Conservation (phyloP, 352 stramenopile species). For the Blastocystis sp. region DNA sequence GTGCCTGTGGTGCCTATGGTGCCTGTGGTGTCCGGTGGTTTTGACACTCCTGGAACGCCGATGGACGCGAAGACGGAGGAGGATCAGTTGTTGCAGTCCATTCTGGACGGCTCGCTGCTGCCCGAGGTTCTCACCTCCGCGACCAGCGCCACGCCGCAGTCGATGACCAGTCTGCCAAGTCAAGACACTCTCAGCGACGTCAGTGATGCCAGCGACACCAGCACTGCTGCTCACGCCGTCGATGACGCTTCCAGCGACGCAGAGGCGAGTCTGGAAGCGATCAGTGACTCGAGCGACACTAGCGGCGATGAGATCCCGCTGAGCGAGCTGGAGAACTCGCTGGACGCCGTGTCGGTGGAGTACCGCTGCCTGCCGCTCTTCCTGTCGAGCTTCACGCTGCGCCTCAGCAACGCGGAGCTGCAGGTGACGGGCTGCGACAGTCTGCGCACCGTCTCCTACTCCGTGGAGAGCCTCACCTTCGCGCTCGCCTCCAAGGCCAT, state of each 20-base stretch:
- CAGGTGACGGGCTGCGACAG: conserved; percentile 39
- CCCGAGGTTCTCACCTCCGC: neutral
- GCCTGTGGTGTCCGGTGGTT: neutral
- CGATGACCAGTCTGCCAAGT: neutral
- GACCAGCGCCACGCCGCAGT: neutral
- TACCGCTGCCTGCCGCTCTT: conserved; percentile 12
- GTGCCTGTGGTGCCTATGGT: neutral
- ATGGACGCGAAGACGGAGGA: neutral
- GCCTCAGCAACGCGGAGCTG: conserved; percentile 12
- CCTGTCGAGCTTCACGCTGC: conserved; percentile 2
- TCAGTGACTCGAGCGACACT: neutral
- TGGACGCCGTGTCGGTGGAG: too few species aligned
- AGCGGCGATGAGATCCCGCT: conserved; percentile 29
- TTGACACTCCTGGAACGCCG: neutral
- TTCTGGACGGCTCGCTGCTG: conserved; percentile 5
- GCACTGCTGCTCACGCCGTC: too few species aligned
- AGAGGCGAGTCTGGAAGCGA: neutral
- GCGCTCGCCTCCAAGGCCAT: neutral
- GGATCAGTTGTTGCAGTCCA: neutral
- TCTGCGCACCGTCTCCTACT: conserved; percentile 13
- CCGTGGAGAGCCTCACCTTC: conserved; percentile 19
- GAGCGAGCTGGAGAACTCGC: conserved; percentile 3
- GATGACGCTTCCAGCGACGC: neutral
- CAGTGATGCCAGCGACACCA: too few species aligned
- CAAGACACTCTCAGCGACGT: neutral